Evolutionary conservation across 768 basidiomycete genomes (phyloP).

Genomic region (Kwoniella botswanensis): DNA sequence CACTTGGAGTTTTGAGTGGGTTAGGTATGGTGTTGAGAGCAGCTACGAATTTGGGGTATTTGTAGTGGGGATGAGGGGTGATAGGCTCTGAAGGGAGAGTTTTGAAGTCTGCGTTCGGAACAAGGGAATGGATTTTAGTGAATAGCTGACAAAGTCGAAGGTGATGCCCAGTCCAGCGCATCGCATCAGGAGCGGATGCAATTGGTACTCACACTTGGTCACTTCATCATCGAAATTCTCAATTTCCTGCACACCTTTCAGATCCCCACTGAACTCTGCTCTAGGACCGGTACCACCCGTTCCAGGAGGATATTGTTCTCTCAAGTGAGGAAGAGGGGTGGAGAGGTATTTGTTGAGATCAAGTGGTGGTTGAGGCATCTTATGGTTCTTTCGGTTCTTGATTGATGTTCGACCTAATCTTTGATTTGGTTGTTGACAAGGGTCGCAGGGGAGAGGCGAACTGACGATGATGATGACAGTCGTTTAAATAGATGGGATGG

Average conservation of each 20-base stretch:
- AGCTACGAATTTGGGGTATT: slow-evolving; percentile 56
- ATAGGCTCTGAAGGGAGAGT: slow-evolving; percentile 50
- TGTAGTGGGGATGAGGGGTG: slow-evolving; percentile 54
- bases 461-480: neutral
- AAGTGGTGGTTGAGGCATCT: slow-evolving; percentile 58
- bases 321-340: slow-evolving; percentile 47
- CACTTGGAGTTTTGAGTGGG: slow-evolving; percentile 50
- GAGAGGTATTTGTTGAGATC: slow-evolving; percentile 53
- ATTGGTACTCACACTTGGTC: slow-evolving; percentile 46
- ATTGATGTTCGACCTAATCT: neutral
- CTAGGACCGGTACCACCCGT: slow-evolving; percentile 49
- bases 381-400: neutral
- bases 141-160: neutral
- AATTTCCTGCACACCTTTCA: slow-evolving; percentile 52
- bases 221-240: slow-evolving; percentile 50
- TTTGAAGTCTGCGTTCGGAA: slow-evolving; percentile 37
- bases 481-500: neutral
- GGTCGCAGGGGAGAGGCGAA: neutral
- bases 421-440: neutral
- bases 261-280: slow-evolving; percentile 44
- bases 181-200: neutral
- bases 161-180: neutral
- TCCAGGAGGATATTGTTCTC: slow-evolving; percentile 56
- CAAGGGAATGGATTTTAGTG: neutral
- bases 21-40: slow-evolving; percentile 42